Percentiles rank a stretch among this genome's conserved stretches.
Conservation (phyloP, 345 rosid genomes). For the Iberis pinnata region DNA sequence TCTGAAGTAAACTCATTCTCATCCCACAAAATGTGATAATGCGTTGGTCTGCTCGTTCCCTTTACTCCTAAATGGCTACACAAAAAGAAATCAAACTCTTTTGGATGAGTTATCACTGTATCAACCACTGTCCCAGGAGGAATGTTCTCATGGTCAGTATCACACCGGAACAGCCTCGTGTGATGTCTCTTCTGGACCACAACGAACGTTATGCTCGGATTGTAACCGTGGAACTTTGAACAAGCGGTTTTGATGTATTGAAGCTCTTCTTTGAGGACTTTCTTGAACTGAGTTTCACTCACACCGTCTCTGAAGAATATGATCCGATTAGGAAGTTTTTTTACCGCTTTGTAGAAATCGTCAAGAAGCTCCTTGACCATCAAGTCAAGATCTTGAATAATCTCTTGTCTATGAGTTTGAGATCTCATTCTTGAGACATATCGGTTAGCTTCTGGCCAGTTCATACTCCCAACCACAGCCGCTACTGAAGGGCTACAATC, state of each 20-base stretch:
- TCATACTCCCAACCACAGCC: conserved; percentile 98
- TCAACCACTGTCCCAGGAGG: conserved; percentile 94
- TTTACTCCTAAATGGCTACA: conserved; percentile 94
- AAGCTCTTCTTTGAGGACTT: conserved; percentile 69
- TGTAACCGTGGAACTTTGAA: conserved; percentile 48
- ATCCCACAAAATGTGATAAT: conserved; percentile 79
- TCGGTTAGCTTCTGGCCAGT: conserved; percentile 96
- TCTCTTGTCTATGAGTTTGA: conserved; percentile 93
- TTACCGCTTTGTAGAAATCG: conserved; percentile 55
- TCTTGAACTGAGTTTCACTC: conserved; percentile 83
- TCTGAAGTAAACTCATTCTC: conserved; percentile 89
- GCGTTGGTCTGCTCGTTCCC: conserved; percentile 93
- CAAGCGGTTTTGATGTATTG: conserved; percentile 65
- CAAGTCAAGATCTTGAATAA: conserved; percentile 71
- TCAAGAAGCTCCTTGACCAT: conserved; percentile 84
- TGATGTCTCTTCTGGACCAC: conserved; percentile 97
- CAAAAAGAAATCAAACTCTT: conserved; percentile 84
- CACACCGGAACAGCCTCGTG: conserved; percentile 64
- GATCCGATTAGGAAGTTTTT: conserved; percentile 68
- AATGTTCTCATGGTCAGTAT: conserved; percentile 57
- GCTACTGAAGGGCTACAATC: conserved; percentile 93
- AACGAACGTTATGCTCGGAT: conserved; percentile 67
- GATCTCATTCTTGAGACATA: conserved; percentile 87
- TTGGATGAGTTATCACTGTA: conserved; percentile 79
- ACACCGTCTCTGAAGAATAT: conserved; percentile 95